Base-by-base conservation (phyloP, 768 basidiomycete genomes). In the Gelatoporia subvermispora region DNA sequence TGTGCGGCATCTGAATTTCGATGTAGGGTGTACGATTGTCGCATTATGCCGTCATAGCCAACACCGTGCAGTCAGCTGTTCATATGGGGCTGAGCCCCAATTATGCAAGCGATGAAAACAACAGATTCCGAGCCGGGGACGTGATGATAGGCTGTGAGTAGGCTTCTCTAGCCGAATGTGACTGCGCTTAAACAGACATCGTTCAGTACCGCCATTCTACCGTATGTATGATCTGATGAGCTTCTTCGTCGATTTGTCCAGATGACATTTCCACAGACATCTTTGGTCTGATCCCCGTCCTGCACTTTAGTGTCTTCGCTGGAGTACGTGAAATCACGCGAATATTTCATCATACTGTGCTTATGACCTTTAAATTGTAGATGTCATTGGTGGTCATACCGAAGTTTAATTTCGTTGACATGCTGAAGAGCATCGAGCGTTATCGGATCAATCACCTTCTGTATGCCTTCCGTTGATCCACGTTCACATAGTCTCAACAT, bases 241-340 rank as follows among this genome's bases (percentile, higher is more conserved):
- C 25, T 34, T 35, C 17, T 10, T 8, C 8, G 10, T 25, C 4
- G 23, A 4, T 21, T 36, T 13, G 13, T 20, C n/a, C 20, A 16
- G 35, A 17, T 15, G 39, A 5, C 8, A 25, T 2, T 48, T 48
- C 54, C 67, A 64, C 50, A 78, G 83, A 85, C 56, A 82, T 84
- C 8, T 85, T 84, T 60, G 82, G 84, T 18, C 60, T 85, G 18
- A 71, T 81, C 18, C 73, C 79, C 46, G 79, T 77, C 59, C 77
- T 81, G 34, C 83, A 84, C 58, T 75, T 69, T 39, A 63, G 74
- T 34, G 50, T 85, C 25, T 84, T 78, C 56, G 67, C 70, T 41
- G 75, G 72, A 40, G 81, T 84, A 60, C 48, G 76, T 62, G 13
- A 18, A 20, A 7, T 16, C 35, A 10, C 47, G 74, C 71, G 71